These are phyloP conservation scores for Tolypocladium pustulatum DNA, from an alignment of 2,329 filamentous ascomycete species.

Conservation along the genomic window DNA sequence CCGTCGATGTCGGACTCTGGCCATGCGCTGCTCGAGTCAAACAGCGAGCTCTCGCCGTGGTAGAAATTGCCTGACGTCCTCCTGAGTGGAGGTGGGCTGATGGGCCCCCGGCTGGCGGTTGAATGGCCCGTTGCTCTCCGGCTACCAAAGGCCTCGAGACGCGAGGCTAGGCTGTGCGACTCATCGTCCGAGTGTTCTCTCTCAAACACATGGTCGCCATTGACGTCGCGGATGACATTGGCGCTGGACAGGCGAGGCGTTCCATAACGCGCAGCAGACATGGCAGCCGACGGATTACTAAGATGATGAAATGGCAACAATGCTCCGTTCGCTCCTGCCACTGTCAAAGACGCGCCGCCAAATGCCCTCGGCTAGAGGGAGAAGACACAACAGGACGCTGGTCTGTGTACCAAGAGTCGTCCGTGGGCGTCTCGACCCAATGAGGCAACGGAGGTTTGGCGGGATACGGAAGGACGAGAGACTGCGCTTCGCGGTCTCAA, in stretches of 20 bases:
- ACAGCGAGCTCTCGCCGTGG: slow-evolving; percentile 1
- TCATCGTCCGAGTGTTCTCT: neutral
- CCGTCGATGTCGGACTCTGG: neutral
- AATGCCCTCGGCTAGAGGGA: neutral
- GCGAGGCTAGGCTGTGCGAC: neutral
- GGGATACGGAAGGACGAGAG: neutral
- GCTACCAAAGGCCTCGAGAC: slow-evolving; percentile 3
- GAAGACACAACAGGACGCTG: neutral
- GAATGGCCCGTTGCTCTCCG: slow-evolving; percentile 1
- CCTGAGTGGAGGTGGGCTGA: slow-evolving; percentile 18
- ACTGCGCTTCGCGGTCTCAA: neutral
- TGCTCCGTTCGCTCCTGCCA: neutral
- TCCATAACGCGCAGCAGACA: neutral
- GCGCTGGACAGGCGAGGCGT: neutral
- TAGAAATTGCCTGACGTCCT: slow-evolving; percentile 4
- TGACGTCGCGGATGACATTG: neutral
- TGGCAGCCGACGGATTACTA: neutral
- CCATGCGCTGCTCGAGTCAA: neutral
- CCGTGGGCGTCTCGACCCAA: neutral
- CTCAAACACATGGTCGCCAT: neutral
- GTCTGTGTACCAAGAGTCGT: neutral
- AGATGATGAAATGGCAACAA: neutral
- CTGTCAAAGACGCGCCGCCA: neutral
- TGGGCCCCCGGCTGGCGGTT: slow-evolving; percentile 7
- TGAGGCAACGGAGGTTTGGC: neutral